Conservation (phyloP, 768 basidiomycete genomes). For the Flagelloscypha sp. region DNA sequence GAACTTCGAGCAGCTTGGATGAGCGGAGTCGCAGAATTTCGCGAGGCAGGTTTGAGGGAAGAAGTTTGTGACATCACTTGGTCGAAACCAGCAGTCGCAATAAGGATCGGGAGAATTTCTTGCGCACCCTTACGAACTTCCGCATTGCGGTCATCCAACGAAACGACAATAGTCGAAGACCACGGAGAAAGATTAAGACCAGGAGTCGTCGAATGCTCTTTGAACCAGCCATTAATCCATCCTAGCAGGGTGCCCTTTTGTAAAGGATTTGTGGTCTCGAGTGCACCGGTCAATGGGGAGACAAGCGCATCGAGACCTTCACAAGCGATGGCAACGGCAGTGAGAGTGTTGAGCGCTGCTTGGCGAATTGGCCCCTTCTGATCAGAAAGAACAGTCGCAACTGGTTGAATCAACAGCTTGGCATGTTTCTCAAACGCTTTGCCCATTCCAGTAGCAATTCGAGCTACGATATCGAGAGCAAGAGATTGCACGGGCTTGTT, state of each 20-base stretch:
- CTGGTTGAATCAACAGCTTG: slow-evolving; percentile 64
- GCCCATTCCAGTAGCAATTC: slow-evolving; percentile 91
- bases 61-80: slow-evolving; percentile 80
- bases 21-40: slow-evolving; percentile 71
- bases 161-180: slow-evolving; percentile 56
- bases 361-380: slow-evolving; percentile 83
- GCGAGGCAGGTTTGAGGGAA: slow-evolving; percentile 87
- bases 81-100: slow-evolving; percentile 71
- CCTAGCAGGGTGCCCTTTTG: slow-evolving; percentile 72
- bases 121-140: slow-evolving; percentile 93
- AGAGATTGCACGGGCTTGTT: slow-evolving; percentile 91
- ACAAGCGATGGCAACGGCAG: slow-evolving; percentile 76
- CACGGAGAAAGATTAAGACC: slow-evolving; percentile 64
- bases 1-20: slow-evolving; percentile 73
- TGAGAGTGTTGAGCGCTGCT: slow-evolving; percentile 69
- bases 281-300: slow-evolving; percentile 62
- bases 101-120: slow-evolving; percentile 67
- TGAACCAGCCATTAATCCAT: slow-evolving; percentile 79
- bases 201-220: slow-evolving; percentile 45
- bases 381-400: slow-evolving; percentile 83
- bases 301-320: slow-evolving; percentile 81
- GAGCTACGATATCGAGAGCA: slow-evolving; percentile 83
- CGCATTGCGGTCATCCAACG: slow-evolving; percentile 82
- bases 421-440: slow-evolving; percentile 89
- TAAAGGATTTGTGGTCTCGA: slow-evolving; percentile 83